These are phyloP conservation scores for Phyllostachys edulis DNA, from an alignment of 176 grass and related monocot genomes.

Conservation along the genomic window DNA sequence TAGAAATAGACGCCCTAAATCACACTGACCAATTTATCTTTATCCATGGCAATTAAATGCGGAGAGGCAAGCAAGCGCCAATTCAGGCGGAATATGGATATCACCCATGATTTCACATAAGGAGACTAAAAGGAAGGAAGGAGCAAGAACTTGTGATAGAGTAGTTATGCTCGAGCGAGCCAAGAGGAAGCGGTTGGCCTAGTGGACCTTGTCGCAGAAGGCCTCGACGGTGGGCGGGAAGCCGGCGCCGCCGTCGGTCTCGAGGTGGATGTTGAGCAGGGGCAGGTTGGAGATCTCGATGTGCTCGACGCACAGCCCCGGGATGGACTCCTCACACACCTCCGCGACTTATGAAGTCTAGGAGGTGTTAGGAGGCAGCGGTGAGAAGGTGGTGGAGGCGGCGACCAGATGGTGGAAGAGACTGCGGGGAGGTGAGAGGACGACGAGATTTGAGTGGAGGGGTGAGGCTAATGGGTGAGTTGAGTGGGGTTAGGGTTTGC, in stretches of 20 bases:
- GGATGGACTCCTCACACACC: constrained; percentile 66
- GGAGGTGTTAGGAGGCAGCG: no score
- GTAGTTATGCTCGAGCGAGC: constrained; percentile 83
- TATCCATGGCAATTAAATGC: not conserved
- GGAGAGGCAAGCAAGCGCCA: not conserved
- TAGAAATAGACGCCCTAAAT: not conserved
- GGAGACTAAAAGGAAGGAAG: not conserved
- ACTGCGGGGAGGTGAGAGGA: no score
- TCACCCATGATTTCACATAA: not conserved
- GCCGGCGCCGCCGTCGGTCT: constrained; percentile 39
- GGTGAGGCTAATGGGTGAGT: no score
- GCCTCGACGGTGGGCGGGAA: constrained; percentile 69
- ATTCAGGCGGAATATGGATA: not conserved
- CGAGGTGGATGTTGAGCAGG: constrained; percentile 82
- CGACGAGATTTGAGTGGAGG: no score
- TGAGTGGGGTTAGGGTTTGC: no score
- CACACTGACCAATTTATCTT: not conserved
- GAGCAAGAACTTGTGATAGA: constrained; percentile 54
- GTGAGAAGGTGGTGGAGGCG: no score
- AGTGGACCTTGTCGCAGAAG: constrained; percentile 57
- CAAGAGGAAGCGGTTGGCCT: constrained; percentile 77
- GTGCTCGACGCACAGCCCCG: constrained; percentile 57
- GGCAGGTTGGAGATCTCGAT: constrained; percentile 68
- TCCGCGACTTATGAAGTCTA: no score
- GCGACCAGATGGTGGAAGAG: no score